phyloP scores from a whole-genome alignment of 805 yeast species.

The Lipomyces sp. region DNA sequence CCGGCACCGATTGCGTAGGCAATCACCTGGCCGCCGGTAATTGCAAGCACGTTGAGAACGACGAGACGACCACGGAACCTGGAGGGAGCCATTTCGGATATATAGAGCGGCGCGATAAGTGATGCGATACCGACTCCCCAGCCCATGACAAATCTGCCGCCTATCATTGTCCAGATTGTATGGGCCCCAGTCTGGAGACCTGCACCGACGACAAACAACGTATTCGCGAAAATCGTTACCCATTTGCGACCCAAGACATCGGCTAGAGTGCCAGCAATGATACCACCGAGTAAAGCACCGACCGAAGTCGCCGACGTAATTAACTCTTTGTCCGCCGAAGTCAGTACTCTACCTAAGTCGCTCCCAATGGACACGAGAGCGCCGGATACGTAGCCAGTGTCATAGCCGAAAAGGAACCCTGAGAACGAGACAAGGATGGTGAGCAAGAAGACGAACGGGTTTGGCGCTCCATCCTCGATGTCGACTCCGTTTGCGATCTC shows the following conservation, averaged over 20 bases:
- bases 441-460: slow-evolving; percentile 39
- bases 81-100: slow-evolving; percentile 85
- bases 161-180: slow-evolving; percentile 87
- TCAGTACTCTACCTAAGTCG: slow-evolving; percentile 63
- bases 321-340: slow-evolving; percentile 82
- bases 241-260: slow-evolving; percentile 85
- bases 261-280: slow-evolving; percentile 79
- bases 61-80: slow-evolving; percentile 90
- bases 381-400: slow-evolving; percentile 94
- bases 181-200: slow-evolving; percentile 80
- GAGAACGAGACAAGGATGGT: slow-evolving; percentile 70
- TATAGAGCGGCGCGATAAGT: slow-evolving; percentile 89
- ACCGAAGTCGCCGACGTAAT: slow-evolving; percentile 94
- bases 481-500: slow-evolving; percentile 28
- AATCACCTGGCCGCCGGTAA: slow-evolving; percentile 92
- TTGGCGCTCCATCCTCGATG: slow-evolving; percentile 35
- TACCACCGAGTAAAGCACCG: slow-evolving; percentile 84
- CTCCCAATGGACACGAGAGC: slow-evolving; percentile 86
- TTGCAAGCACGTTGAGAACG: slow-evolving; percentile 82
- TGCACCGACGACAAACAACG: slow-evolving; percentile 83
- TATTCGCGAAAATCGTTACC: slow-evolving; percentile 79
- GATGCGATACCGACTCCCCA: slow-evolving; percentile 97
- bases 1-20: slow-evolving; percentile 97
- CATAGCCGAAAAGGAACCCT: slow-evolving; percentile 97
- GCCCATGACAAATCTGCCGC: slow-evolving; percentile 91